Evolutionary conservation across 2,329 filamentous ascomycete genomes (phyloP).

Genomic region (Botrytis byssoidea): DNA sequence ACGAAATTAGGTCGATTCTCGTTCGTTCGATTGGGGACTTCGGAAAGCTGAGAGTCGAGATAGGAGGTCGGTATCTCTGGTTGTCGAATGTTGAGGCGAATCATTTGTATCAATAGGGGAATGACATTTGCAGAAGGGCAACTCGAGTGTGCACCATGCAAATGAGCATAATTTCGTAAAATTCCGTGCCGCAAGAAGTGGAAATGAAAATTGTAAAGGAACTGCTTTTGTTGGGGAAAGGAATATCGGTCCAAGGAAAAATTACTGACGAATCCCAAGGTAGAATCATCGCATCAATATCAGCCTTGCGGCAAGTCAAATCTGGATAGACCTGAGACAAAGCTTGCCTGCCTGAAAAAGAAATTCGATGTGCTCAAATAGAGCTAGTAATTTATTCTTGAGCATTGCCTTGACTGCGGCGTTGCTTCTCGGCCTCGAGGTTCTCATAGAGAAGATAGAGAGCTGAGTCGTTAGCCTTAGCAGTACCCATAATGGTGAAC

Average conservation of each 20-base stretch:
- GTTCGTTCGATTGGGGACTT: conserved; percentile 39
- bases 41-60: conserved; percentile 39
- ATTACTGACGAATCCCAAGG: conserved; percentile 35
- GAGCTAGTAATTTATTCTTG: conserved; percentile 36
- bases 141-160: conserved; percentile 34
- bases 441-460: conserved; percentile 98
- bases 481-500: conserved; percentile 98
- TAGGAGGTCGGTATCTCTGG: conserved; percentile 41
- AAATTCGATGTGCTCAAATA: conserved; percentile 41
- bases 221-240: conserved; percentile 40
- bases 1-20: conserved; percentile 43
- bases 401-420: conserved; percentile 72
- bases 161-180: conserved; percentile 42
- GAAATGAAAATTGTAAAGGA: conserved; percentile 36
- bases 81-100: conserved; percentile 39
- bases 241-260: conserved; percentile 25
- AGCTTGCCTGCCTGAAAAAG: conserved; percentile 51
- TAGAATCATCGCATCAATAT: conserved; percentile 47
- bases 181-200: conserved; percentile 39
- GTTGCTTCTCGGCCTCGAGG: conserved; percentile 98
- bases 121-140: conserved; percentile 34
- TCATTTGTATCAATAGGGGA: conserved; percentile 38
- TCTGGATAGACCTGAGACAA: conserved; percentile 51
- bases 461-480: conserved; percentile 91
- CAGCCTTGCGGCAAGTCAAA: conserved; percentile 64